Evolutionary conservation across 164 flowering plant species (phyloP).

Genomic region (Stephania japonica): DNA sequence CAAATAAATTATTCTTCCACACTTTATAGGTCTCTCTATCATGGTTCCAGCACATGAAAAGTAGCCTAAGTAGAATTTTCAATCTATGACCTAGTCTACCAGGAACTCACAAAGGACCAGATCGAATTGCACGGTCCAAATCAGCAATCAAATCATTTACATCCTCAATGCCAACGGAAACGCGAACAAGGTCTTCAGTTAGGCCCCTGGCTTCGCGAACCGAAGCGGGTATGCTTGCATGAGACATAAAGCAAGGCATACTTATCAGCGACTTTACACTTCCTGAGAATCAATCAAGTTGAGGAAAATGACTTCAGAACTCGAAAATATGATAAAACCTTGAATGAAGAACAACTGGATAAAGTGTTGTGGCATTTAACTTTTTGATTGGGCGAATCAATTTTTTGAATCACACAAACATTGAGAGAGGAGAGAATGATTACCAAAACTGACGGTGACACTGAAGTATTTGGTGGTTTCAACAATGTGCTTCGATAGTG

Average conservation of each 20-base stretch:
- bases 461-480: conserved; percentile 84
- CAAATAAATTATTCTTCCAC: too few species aligned
- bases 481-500: conserved; percentile 80
- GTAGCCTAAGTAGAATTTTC: neutral
- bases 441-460: conserved; percentile 97
- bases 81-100: neutral
- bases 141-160: conserved; percentile 84
- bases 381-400: neutral
- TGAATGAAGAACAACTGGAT: too few species aligned
- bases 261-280: conserved; percentile 97
- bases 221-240: conserved; percentile 84
- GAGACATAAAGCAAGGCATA: conserved; percentile 99
- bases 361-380: too few species aligned
- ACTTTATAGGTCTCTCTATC: too few species aligned
- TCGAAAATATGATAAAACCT: too few species aligned
- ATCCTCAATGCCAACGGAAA: conserved; percentile 96
- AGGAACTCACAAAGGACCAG: conserved; percentile 51
- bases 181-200: conserved; percentile 89
- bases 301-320: neutral
- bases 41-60: too few species aligned
- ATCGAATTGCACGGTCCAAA: conserved; percentile 67
- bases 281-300: conserved; percentile 31
- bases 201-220: conserved; percentile 89
- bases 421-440: conserved; percentile 12
- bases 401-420: neutral